Percentiles rank a stretch among this genome's conserved stretches.
phyloP scores from a whole-genome alignment of 2,329 filamentous ascomycete species.

The Spiromastix sp. region DNA sequence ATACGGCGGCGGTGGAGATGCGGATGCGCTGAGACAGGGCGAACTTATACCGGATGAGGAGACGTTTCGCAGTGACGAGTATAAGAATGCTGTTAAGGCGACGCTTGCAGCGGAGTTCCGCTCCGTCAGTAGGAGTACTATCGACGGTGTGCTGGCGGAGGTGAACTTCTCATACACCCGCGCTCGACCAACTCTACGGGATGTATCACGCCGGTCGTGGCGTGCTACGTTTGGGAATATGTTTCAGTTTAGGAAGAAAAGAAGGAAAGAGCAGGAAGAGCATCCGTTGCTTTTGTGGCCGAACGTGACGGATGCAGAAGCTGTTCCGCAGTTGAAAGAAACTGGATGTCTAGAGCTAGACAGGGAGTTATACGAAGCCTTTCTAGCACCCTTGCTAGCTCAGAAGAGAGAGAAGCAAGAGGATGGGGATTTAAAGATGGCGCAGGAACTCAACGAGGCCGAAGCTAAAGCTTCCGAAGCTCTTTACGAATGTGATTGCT shows the following conservation, averaged over 20 bases:
- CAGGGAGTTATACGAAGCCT: slow-evolving; percentile 26
- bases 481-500: slow-evolving; percentile 40
- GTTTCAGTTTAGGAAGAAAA: slow-evolving; percentile 31
- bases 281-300: slow-evolving; percentile 32
- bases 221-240: slow-evolving; percentile 33
- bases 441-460: slow-evolving; percentile 32
- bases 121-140: slow-evolving; percentile 31
- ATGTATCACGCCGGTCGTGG: slow-evolving; percentile 35
- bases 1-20: slow-evolving; percentile 1
- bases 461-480: slow-evolving; percentile 32
- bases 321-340: slow-evolving; percentile 26
- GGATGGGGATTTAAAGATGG: slow-evolving; percentile 26
- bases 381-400: slow-evolving; percentile 29
- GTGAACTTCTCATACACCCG: slow-evolving; percentile 36
- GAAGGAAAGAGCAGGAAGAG: slow-evolving; percentile 29
- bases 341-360: slow-evolving; percentile 36
- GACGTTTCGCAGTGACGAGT: slow-evolving; percentile 33
- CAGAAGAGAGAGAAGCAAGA: slow-evolving; percentile 27
- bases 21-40: slow-evolving; percentile 9
- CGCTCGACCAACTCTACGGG: slow-evolving; percentile 33
- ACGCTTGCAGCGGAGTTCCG: slow-evolving; percentile 34
- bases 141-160: slow-evolving; percentile 39
- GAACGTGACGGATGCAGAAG: slow-evolving; percentile 21
- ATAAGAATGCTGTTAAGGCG: slow-evolving; percentile 31
- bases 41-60: slow-evolving; percentile 29